Conservation (phyloP, 208 protist genomes). For the Trypanosoma platydactyli region DNA sequence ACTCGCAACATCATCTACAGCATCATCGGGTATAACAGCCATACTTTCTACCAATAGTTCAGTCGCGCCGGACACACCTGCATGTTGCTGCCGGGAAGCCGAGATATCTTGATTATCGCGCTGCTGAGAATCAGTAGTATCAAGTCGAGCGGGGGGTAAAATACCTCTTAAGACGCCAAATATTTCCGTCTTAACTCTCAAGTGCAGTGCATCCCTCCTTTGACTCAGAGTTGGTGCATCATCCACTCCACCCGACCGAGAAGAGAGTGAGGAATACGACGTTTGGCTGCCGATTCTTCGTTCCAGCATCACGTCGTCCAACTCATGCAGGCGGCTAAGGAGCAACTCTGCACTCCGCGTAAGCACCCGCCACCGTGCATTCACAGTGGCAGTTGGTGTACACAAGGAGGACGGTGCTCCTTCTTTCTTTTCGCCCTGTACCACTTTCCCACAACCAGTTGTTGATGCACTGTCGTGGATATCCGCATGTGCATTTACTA, state of each 20-base stretch:
- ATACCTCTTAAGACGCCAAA: constrained; percentile 17
- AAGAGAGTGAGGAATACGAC: not conserved
- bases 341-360: constrained; percentile 2
- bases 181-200: constrained; percentile 17
- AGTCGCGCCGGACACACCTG: not conserved
- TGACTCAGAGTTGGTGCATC: not conserved
- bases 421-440: no score
- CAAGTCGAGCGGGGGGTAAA: not conserved
- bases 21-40: constrained; percentile 24
- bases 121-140: not conserved
- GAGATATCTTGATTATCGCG: not conserved
- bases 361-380: not conserved
- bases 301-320: not conserved
- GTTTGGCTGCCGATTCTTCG: not conserved
- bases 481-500: not conserved
- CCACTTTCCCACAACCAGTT: no score
- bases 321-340: not conserved
- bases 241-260: not conserved
- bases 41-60: not conserved
- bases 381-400: not conserved
- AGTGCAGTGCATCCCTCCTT: not conserved
- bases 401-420: no score
- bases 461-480: not conserved
- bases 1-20: not conserved
- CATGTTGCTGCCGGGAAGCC: not conserved